A percentile compares a stretch with the other conserved stretches of the same genome.
phyloP scores from a whole-genome alignment of 352 stramenopile species.

The Globisporangium spiculum region DNA sequence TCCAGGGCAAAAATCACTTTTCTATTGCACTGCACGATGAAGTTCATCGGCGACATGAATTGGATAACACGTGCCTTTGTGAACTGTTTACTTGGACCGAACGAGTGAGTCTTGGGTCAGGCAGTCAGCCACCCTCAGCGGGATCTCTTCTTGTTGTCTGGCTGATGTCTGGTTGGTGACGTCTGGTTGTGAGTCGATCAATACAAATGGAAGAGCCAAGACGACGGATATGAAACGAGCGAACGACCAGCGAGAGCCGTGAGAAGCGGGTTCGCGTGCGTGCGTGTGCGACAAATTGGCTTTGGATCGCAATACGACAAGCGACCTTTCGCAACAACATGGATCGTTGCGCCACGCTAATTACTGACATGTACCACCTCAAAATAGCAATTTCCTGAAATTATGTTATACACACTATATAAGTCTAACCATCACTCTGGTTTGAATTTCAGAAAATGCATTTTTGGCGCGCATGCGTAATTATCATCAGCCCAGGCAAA shows the following conservation, averaged over 20 bases:
- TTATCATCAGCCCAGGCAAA: background rate
- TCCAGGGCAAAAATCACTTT: background rate
- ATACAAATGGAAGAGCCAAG: background rate
- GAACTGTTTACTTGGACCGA: background rate
- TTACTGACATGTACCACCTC: background rate
- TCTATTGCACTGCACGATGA: background rate
- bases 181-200: background rate
- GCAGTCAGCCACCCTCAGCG: too few species aligned
- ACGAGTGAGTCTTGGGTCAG: background rate
- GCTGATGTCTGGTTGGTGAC: background rate
- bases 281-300: background rate
- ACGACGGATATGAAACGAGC: background rate
- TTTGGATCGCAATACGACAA: background rate
- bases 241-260: background rate
- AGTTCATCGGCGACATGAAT: background rate
- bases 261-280: background rate
- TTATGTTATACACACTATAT: background rate
- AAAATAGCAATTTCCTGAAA: background rate
- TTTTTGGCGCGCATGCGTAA: slow-evolving; percentile 1
- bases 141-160: background rate
- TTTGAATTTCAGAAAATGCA: background rate
- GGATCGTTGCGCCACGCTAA: background rate
- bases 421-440: background rate
- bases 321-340: background rate
- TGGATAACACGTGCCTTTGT: background rate